Base-by-base conservation (phyloP, 2,329 filamentous ascomycete species). In the Hysterium pulicare region DNA sequence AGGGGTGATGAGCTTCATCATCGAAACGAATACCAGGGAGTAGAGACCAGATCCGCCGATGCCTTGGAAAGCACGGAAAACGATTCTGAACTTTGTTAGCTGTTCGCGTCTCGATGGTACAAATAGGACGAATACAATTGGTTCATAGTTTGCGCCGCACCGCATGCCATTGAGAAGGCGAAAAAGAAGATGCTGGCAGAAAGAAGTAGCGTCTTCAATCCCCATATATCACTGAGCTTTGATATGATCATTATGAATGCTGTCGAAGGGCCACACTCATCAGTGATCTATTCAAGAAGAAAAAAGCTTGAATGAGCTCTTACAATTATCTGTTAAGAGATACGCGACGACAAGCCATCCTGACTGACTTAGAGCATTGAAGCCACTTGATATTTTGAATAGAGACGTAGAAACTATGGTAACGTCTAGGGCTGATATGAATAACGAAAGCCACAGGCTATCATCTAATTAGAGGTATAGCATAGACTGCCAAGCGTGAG, bases 11-110 rank as follows among this genome's bases (percentile, higher is more conserved):
- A 44, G 24, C 19, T 62, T 59, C 43, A 64, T 48, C 15, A 62
- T 55, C 4, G 55, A 42, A 3, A 65, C 59, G 38, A 62, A 63
- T 2, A 66, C 64, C 30, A 76, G 59, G 4, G 70, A 67, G 46
- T 72, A 74, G n/a, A 74, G 69, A 0, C 71, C 73, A 1, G 71
- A 74, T 8, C 66, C 72, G 6, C 73, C 72, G 1, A 75, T 59
- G 7, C 73, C 73, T 51, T 76, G 72, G 11, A 64, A 57, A 6
- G 62, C 61, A 9, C 61, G 62, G 33, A 64, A 64, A 3, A 64
- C 48, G 40, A 74, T 70, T 9, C 58, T 62, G 21, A 3, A 26
- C 10, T 38, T 24, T 17, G 42, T 53, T 34, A 55, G 48, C 28
- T 7, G 10, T n/a, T 15, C 7, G 9, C 22, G 16, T 19, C 28